Evolutionary conservation across 352 stramenopile species (phyloP).

Genomic region (Phytopythium sindhum): DNA sequence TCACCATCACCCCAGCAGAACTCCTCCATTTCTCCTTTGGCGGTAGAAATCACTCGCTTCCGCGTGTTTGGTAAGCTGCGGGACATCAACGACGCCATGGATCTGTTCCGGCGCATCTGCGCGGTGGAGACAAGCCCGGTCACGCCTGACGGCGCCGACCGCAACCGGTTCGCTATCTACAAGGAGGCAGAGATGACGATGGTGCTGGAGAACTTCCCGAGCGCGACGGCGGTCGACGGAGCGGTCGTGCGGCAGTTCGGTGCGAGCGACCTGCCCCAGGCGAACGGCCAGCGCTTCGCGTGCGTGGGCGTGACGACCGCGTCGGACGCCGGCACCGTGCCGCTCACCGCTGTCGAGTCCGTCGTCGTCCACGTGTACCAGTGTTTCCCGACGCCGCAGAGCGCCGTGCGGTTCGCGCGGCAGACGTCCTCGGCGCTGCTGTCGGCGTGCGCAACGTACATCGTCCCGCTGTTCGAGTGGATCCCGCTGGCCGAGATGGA

Average conservation of each 20-base stretch:
- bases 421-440: slow-evolving; percentile 49
- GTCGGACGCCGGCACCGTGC: slow-evolving; percentile 50
- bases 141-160: slow-evolving; percentile 27
- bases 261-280: slow-evolving; percentile 37
- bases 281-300: slow-evolving; percentile 70
- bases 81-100: slow-evolving; percentile 49
- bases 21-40: background rate
- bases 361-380: slow-evolving; percentile 76
- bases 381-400: slow-evolving; percentile 77
- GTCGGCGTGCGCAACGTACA: slow-evolving; percentile 36
- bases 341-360: slow-evolving; percentile 34
- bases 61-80: slow-evolving; percentile 75
- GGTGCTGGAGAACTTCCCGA: slow-evolving; percentile 65
- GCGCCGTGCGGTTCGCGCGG: slow-evolving; percentile 65
- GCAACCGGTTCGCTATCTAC: slow-evolving; percentile 64
- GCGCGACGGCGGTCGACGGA: slow-evolving; percentile 1
- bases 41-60: slow-evolving; percentile 42
- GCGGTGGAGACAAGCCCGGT: slow-evolving; percentile 36
- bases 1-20: background rate
- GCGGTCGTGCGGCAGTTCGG: slow-evolving; percentile 34
- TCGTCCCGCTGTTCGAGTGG: slow-evolving; percentile 84
- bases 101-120: slow-evolving; percentile 70
- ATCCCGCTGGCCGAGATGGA: slow-evolving; percentile 64
- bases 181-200: slow-evolving; percentile 85
- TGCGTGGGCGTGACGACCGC: slow-evolving; percentile 35